Conservation (phyloP, 2,329 filamentous ascomycete genomes). For the Monascus ruber region DNA sequence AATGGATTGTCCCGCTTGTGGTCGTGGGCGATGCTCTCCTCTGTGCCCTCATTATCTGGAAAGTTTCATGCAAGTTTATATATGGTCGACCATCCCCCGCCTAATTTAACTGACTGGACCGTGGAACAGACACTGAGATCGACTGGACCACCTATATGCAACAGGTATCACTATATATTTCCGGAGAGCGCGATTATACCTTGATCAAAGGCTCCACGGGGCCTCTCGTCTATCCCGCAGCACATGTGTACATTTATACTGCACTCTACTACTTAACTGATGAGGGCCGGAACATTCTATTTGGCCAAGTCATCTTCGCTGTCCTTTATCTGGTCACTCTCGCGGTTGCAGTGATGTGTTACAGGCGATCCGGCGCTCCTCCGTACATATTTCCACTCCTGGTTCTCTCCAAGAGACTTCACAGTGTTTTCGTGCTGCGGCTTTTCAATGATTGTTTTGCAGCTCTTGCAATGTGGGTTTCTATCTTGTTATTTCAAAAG, state of each 20-base stretch:
- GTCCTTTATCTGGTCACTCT: conserved; percentile 67
- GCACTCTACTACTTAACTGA: conserved; percentile 67
- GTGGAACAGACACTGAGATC: conserved; percentile 80
- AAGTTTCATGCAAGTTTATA: conserved; percentile 63
- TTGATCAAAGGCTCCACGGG: conserved; percentile 80
- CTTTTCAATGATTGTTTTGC: conserved; percentile 96
- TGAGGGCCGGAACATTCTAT: conserved; percentile 60
- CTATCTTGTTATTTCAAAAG: conserved; percentile 68
- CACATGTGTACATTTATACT: conserved; percentile 85
- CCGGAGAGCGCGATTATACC: conserved; percentile 80
- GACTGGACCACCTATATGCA: conserved; percentile 98
- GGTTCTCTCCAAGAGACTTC: conserved; percentile 78
- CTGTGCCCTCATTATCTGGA: conserved; percentile 65
- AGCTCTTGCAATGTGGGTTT: conserved; percentile 66
- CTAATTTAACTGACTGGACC: background rate
- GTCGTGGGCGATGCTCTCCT: conserved; percentile 60
- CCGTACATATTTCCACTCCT: conserved; percentile 81
- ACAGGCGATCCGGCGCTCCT: conserved; percentile 45
- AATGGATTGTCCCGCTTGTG: conserved; percentile 56
- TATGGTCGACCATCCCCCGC: background rate
- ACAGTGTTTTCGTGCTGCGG: conserved; percentile 84
- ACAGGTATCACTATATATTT: conserved; percentile 66
- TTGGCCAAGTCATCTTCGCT: conserved; percentile 77
- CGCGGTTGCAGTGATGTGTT: conserved; percentile 69
- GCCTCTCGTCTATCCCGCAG: conserved; percentile 87